Evolutionary conservation across 768 basidiomycete species (phyloP).

Genomic region (Tylopilus rubrobrunneus): DNA sequence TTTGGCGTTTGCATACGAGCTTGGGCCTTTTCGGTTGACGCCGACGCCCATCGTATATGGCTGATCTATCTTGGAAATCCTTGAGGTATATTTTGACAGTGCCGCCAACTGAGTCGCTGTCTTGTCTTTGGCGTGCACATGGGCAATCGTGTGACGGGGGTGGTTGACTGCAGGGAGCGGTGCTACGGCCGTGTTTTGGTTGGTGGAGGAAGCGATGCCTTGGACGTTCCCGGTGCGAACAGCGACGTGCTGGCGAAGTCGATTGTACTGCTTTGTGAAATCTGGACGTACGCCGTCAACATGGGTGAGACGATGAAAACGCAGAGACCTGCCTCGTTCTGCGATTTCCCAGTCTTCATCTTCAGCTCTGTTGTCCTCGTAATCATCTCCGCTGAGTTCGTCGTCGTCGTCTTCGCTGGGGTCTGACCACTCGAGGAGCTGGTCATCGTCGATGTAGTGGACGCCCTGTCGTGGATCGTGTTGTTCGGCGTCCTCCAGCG

Average conservation of each 20-base stretch:
- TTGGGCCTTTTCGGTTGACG: conserved; percentile 90
- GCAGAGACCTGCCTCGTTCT: conserved; percentile 58
- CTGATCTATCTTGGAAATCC: conserved; percentile 69
- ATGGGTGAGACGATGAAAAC: not conserved
- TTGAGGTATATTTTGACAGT: conserved; percentile 72
- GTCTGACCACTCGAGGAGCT: conserved; percentile 29
- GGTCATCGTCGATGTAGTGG: conserved; percentile 44
- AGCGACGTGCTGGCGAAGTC: conserved; percentile 86
- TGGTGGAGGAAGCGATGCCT: conserved; percentile 50
- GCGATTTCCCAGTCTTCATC: conserved; percentile 89
- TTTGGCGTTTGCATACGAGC: conserved; percentile 82
- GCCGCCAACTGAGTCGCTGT: conserved; percentile 70
- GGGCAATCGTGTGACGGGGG: conserved; percentile 37
- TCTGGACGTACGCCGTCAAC: conserved; percentile 45
- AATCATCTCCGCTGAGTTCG: conserved; percentile 44
- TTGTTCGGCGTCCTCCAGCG: conserved; percentile 33
- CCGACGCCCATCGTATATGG: conserved; percentile 68
- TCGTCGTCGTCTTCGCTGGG: conserved; percentile 25
- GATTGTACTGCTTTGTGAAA: conserved; percentile 98
- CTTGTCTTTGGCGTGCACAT: conserved; percentile 46
- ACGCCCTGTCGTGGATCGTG: conserved; percentile 25
- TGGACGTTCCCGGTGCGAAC: conserved; percentile 71
- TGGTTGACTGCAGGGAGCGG: conserved; percentile 71
- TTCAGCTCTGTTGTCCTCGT: conserved; percentile 61
- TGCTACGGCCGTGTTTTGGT: conserved; percentile 49